Percentiles rank a stretch among this genome's conserved stretches.
These are phyloP conservation scores for Erucastrum elatum DNA, from an alignment of 345 rosid species.

Conservation along the genomic window DNA sequence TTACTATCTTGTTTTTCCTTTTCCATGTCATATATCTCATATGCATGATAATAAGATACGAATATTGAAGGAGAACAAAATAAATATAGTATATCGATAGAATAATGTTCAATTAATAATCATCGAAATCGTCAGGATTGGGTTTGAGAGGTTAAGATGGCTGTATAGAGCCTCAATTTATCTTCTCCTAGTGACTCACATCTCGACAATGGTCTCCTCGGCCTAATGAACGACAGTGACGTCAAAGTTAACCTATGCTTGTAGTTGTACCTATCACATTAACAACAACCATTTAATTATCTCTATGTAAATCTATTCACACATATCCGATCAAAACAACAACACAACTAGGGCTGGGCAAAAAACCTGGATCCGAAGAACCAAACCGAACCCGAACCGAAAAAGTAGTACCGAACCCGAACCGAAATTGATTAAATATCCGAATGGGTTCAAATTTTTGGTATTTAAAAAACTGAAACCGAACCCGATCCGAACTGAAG, in stretches of 20 bases:
- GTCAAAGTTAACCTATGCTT: conserved; percentile 80
- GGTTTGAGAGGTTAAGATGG: conserved; percentile 95
- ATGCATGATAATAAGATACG: not conserved
- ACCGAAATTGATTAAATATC: too few relatives aligned
- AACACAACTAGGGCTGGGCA: too few relatives aligned
- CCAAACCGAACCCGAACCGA: too few relatives aligned
- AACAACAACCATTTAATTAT: not conserved
- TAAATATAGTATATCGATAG: not conserved
- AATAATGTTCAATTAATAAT: conserved; percentile 39
- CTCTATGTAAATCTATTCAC: not conserved
- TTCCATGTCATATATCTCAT: not conserved
- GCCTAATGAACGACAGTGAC: conserved; percentile 83
- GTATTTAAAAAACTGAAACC: too few relatives aligned
- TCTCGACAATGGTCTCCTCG: conserved; percentile 82
- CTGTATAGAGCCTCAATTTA: conserved; percentile 81
- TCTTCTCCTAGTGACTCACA: conserved; percentile 90
- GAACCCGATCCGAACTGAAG: too few relatives aligned
- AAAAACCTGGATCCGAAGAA: too few relatives aligned
- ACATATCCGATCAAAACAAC: not conserved
- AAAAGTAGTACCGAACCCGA: too few relatives aligned
- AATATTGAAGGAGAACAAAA: not conserved
- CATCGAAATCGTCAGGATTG: conserved; percentile 88
- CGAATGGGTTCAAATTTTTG: too few relatives aligned
- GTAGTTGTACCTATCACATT: conserved; percentile 38
- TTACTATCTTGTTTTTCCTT: not conserved